Evolutionary conservation across 352 stramenopile genomes (phyloP).

Genomic region (Pythium aquatile): DNA sequence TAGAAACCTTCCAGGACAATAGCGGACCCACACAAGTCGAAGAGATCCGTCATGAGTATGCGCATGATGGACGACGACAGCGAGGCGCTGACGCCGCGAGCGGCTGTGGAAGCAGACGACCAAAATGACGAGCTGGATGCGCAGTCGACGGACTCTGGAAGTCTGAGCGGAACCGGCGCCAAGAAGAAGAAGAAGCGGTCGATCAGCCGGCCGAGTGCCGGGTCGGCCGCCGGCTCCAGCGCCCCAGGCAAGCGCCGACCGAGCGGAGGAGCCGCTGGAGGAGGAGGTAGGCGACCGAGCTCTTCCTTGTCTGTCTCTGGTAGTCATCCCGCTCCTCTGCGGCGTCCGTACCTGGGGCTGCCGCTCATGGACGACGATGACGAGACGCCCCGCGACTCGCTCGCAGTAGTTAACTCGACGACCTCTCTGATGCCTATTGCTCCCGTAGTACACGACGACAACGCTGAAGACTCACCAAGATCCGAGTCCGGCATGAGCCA

Average conservation of each 20-base stretch:
- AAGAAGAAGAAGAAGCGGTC: constrained; percentile 27
- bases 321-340: constrained; percentile 5
- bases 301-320: constrained; percentile 19
- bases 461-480: constrained; percentile 22
- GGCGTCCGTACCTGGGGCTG: constrained; percentile 23
- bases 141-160: constrained; percentile 17
- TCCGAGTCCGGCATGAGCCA: background rate
- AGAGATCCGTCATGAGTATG: constrained; percentile 34
- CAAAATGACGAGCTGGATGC: constrained; percentile 14
- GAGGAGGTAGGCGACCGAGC: constrained; percentile 25
- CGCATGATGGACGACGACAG: constrained; percentile 27
- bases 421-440: constrained; percentile 52
- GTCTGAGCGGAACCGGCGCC: constrained; percentile 1
- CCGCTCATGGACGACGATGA: constrained; percentile 19
- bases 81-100: background rate
- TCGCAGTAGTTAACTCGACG: constrained; percentile 50
- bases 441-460: constrained; percentile 30
- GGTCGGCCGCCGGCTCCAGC: constrained; percentile 10
- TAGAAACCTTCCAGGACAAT: constrained; percentile 1
- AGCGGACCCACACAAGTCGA: background rate
- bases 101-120: constrained; percentile 8
- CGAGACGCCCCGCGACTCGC: constrained; percentile 4
- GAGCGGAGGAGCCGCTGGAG: constrained; percentile 17
- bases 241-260: constrained; percentile 22
- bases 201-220: constrained; percentile 25